A percentile compares a stretch with the other conserved stretches of the same genome.
Evolutionary conservation across 2,329 filamentous ascomycete genomes (phyloP).

Genomic region (Proliferodiscus dingleyae): DNA sequence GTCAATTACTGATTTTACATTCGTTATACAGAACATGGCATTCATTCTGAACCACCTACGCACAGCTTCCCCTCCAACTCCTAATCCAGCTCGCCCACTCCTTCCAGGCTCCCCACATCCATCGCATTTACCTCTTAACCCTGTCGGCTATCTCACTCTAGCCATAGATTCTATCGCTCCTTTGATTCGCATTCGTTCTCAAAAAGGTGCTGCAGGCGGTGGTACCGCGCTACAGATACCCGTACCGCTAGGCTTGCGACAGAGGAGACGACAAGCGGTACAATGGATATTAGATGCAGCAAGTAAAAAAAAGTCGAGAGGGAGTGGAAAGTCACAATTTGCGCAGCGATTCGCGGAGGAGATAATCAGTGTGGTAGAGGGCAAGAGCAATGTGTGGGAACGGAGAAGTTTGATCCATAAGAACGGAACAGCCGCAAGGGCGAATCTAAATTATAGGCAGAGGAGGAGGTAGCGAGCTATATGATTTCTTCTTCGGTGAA

Average conservation of each 20-base stretch:
- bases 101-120: slow-evolving; percentile 73
- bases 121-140: slow-evolving; percentile 79
- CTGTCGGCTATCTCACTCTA: slow-evolving; percentile 80
- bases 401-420: slow-evolving; percentile 74
- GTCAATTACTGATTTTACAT: not conserved
- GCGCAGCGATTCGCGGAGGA: slow-evolving; percentile 79
- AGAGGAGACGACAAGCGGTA: slow-evolving; percentile 74
- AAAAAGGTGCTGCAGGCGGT: slow-evolving; percentile 78
- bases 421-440: slow-evolving; percentile 69
- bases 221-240: slow-evolving; percentile 81
- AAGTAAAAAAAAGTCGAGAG: slow-evolving; percentile 68
- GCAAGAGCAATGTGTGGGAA: slow-evolving; percentile 79
- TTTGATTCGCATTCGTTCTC: slow-evolving; percentile 70
- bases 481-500: not conserved
- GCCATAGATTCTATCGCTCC: slow-evolving; percentile 92
- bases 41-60: slow-evolving; percentile 79
- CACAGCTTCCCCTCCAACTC: slow-evolving; percentile 72
- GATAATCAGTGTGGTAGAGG: slow-evolving; percentile 82
- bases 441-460: slow-evolving; percentile 54
- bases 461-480: slow-evolving; percentile 27
- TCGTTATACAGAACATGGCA: slow-evolving; percentile 65
- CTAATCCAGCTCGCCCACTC: slow-evolving; percentile 66
- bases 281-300: slow-evolving; percentile 87
- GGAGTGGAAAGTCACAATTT: slow-evolving; percentile 67
- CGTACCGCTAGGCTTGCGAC: slow-evolving; percentile 66